Percentiles rank a stretch among this genome's conserved stretches.
Conservation (phyloP, 2,329 filamentous ascomycete genomes). For the Dothiorella sarmentorum region DNA sequence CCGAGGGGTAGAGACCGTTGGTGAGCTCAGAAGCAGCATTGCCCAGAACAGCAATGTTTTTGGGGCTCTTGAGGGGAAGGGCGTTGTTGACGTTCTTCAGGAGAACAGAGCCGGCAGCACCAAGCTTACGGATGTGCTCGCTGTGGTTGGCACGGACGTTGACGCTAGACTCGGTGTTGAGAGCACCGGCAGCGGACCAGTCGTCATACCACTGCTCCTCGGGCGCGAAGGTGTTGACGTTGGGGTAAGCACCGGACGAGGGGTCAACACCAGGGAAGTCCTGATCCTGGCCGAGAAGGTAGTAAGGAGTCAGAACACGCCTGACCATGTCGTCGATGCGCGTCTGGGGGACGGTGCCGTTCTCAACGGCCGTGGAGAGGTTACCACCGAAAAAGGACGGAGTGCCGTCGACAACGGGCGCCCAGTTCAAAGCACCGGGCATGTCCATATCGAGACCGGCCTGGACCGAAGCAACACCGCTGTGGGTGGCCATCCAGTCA, state of each 20-base stretch:
- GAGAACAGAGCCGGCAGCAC: constrained; percentile 41
- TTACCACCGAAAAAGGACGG: constrained; percentile 26
- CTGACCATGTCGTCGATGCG: constrained; percentile 47
- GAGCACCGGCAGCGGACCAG: constrained; percentile 21
- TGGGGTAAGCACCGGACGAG: constrained; percentile 11
- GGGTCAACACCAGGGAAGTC: constrained; percentile 40
- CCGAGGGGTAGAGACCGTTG: constrained; percentile 43
- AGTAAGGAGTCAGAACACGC: constrained; percentile 48
- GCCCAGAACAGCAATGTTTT: constrained; percentile 49
- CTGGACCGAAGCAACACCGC: constrained; percentile 27
- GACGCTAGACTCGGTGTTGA: constrained; percentile 12
- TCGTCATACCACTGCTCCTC: constrained; percentile 21
- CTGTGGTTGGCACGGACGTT: constrained; percentile 35
- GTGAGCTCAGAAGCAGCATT: constrained; percentile 48
- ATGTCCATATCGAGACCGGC: constrained; percentile 26
- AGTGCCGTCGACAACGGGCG: constrained; percentile 51
- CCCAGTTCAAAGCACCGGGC: constrained; percentile 20
- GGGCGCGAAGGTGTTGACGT: constrained; percentile 2
- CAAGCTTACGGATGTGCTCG: constrained; percentile 38
- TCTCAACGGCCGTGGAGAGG: constrained; percentile 38
- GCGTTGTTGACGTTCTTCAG: constrained; percentile 50
- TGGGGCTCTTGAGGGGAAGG: constrained; percentile 53
- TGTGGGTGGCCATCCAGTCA: constrained; percentile 29
- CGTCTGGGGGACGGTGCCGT: constrained; percentile 39
- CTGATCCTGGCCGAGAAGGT: constrained; percentile 41